Base-by-base conservation (phyloP, 176 grass and related monocot genomes). In the Metroxylon sagu region DNA sequence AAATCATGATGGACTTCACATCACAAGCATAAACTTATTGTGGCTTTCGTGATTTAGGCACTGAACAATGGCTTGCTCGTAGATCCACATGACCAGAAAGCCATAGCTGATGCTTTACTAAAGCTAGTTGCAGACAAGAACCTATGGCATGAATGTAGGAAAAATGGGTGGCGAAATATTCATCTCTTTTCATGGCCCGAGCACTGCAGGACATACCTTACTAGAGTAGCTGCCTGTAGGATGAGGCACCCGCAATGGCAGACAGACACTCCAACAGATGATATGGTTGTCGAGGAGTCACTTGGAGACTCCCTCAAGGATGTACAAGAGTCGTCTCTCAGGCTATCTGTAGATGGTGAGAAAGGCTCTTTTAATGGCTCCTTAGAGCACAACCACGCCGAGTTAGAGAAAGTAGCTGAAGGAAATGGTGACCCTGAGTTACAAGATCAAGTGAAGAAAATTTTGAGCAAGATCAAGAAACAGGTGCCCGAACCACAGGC, bases 171-270 rank as follows among this genome's bases (percentile, higher is more conserved):
- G 76, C 80, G 84, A 52, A 97, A 97, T 76, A 97, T 91, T 65
- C 93, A 97, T 63, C 79, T 91, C 56, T 97, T 85, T 66, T 97
- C 93, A 5, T 97, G 93, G 93, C 93, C 93, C 15, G 93, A 91
- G 76, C 93, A 97, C 72, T 97, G 93, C 78, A 76, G 87, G 61
- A 90, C 87, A 5, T 97, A 97, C 60, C 87, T 97, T 25, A 80
- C 84, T 10, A 84, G 87, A 49, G 76, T 97, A 28, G 93, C 93
- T 1, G 87, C 84, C 1, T 97, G 93, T 73, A 78, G 93, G 54
- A 73, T 97, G 28, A 83, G 87, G 28, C 85, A 97, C 66, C 84
- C 84, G 0, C 79, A 76, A 55, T 97, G 93, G 93, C 79, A 85
- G 65, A 92, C 71, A 19, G 87, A 97, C 77, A 97, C 87, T 5